These are phyloP conservation scores for Elymus sibiricus DNA, from an alignment of 176 grass and related monocot genomes.

Conservation along the genomic window DNA sequence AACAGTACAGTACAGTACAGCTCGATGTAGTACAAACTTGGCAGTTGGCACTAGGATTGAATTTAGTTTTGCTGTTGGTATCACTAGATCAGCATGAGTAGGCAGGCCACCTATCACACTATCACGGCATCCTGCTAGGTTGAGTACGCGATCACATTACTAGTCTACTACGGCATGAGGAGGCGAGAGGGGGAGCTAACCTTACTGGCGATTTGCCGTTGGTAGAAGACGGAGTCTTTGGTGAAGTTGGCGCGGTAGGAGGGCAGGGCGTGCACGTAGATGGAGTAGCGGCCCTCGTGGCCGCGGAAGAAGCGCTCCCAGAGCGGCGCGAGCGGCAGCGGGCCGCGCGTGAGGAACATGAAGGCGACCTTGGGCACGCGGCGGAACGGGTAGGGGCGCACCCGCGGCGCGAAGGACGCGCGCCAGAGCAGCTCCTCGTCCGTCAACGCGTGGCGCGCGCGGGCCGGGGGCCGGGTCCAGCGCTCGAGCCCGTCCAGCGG, in stretches of 20 bases:
- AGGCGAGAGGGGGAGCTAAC: conserved; percentile 28
- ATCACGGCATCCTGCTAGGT: not conserved
- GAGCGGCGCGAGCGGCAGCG: conserved; percentile 71
- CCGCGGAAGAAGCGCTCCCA: conserved; percentile 87
- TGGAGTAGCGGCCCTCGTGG: conserved; percentile 71
- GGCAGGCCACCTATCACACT: not conserved
- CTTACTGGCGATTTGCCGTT: conserved; percentile 84
- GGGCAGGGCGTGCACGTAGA: conserved; percentile 80
- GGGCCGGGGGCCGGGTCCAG: conserved; percentile 54
- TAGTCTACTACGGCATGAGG: not conserved
- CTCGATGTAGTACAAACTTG: not conserved
- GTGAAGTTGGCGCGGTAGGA: conserved; percentile 74
- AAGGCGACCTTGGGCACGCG: conserved; percentile 83
- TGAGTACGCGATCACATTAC: not conserved
- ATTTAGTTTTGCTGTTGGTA: not conserved
- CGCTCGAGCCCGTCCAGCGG: conserved; percentile 41
- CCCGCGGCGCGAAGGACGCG: conserved; percentile 64
- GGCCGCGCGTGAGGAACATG: conserved; percentile 94
- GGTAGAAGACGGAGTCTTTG: conserved; percentile 68
- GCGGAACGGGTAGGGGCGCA: conserved; percentile 62
- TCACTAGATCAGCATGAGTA: not conserved
- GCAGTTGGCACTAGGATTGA: not conserved
- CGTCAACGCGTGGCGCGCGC: conserved; percentile 58
- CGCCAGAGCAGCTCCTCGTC: conserved; percentile 95
- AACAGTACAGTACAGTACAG: not conserved